phyloP scores from a whole-genome alignment of 148 eudicot genomes.

The Salicornia ramosissima region DNA sequence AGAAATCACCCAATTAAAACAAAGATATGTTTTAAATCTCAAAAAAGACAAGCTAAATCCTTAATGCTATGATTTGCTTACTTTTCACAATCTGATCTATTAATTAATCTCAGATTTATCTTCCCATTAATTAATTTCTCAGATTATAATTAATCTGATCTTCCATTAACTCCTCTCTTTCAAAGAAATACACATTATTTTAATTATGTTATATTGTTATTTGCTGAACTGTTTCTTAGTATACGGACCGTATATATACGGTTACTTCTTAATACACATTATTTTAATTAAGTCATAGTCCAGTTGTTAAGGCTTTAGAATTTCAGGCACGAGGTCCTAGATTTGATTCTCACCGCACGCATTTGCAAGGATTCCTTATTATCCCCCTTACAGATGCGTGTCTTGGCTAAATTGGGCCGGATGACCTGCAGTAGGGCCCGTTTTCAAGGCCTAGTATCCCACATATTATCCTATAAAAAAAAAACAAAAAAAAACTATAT shows the following conservation, averaged over 20 bases:
- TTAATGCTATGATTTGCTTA: slow-evolving; percentile 18
- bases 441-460: no score
- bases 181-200: slow-evolving; percentile 2
- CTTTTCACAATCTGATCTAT: neutral
- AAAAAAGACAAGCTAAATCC: slow-evolving; percentile 36
- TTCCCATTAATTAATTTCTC: neutral
- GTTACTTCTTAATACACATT: neutral
- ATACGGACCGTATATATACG: slow-evolving; percentile 22
- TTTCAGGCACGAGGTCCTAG: no score
- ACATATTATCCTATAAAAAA: no score
- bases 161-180: slow-evolving; percentile 17
- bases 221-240: slow-evolving; percentile 19
- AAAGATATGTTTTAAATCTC: slow-evolving; percentile 13
- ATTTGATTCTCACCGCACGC: no score
- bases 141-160: neutral
- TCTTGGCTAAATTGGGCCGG: no score
- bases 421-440: no score
- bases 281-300: no score
- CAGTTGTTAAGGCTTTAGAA: no score
- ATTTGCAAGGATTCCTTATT: no score
- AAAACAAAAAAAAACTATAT: no score
- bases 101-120: neutral
- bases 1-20: slow-evolving; percentile 6
- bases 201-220: no score
- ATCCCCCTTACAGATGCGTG: no score